These are phyloP conservation scores for Ganoderma lucidum DNA, from an alignment of 1,284 basidiomycete species.

Conservation along the genomic window DNA sequence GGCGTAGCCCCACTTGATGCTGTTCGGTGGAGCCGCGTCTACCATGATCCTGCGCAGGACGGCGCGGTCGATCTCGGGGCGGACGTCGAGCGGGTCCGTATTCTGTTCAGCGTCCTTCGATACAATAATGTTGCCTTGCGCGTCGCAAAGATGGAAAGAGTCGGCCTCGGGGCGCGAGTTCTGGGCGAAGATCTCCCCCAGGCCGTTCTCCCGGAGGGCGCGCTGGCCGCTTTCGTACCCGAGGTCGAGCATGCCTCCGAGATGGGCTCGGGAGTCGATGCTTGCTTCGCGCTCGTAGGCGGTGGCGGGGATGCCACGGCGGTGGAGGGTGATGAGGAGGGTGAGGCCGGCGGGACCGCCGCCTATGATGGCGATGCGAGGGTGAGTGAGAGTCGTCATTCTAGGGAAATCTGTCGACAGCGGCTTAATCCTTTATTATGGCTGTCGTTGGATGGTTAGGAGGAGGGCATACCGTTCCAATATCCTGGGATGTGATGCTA, in stretches of 20 bases:
- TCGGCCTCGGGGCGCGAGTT: constrained; percentile 14
- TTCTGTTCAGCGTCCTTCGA: background rate
- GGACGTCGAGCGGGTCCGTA: background rate
- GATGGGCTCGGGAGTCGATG: constrained; percentile 2
- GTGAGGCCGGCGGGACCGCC: constrained; percentile 7
- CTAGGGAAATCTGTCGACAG: background rate
- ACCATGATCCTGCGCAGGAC: constrained; percentile 5
- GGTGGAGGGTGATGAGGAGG: constrained; percentile 11
- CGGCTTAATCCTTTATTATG: background rate
- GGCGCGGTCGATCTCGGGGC: constrained; percentile 13
- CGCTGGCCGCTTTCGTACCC: constrained; percentile 9
- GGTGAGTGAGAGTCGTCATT: background rate
- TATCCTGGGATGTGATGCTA: background rate
- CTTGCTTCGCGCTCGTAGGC: constrained; percentile 10
- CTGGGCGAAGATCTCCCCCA: background rate
- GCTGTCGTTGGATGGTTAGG: background rate
- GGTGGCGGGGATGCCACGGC: constrained; percentile 5
- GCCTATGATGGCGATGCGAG: constrained; percentile 15
- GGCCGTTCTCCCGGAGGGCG: constrained; percentile 14
- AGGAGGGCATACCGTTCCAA: background rate
- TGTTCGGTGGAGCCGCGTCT: background rate
- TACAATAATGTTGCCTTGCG: background rate
- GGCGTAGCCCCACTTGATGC: constrained; percentile 12
- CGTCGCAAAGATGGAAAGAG: background rate
- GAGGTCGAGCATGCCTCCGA: constrained; percentile 12